Evolutionary conservation across 2,329 filamentous ascomycete genomes (phyloP), one percentile per base, ranked within the genome.

Genomic region (Fulvia fulva): DNA sequence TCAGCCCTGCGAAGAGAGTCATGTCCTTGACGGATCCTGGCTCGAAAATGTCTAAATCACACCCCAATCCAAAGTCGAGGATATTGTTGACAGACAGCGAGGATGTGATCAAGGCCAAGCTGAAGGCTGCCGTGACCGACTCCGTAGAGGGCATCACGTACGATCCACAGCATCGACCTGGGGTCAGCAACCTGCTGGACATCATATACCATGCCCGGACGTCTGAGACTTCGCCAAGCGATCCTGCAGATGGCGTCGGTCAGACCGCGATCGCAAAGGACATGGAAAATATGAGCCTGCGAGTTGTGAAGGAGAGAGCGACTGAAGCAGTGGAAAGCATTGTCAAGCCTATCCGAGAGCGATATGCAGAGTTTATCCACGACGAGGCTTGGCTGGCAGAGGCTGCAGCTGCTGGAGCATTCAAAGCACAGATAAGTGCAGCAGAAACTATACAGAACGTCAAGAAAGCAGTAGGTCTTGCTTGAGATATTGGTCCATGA

Each of bases 11-110:
- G 1, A 90, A 88, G 67, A 86, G 93, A 61, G 83, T 99, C 61
- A 97, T 97, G 92, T 96, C 91, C 19, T 83, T 99, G 22, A 85
- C 83, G 53, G 79, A 90, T 11, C 93, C 94, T 0, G 76, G 74
- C 0, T 80, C 83, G 53, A 99, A 99, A 73, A 99, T 99, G 94
- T 96, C 91, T 56, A 99, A 99, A 75, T 96, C 91, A 0, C 82
- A 91, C 67, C 70, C 80, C 0, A 84, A 89, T 65, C 80, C 83
- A 2, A 83, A 82, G 51, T 95, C 91, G 7, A 83, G 91, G 19
- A 95, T 99, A 65, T 77, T 94, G 12, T 84, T 99, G 60, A 96
- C 88, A 1, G 90, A 97, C 67, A 74, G 79, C 0, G 76, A 82
- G 0, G 75, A 82, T 0, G 77, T 80, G 2, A 92, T 97, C 61